A percentile compares a stretch with the other conserved stretches of the same genome.
Conservation (phyloP, 306 rosid genomes). For the Lablab purpureus region DNA sequence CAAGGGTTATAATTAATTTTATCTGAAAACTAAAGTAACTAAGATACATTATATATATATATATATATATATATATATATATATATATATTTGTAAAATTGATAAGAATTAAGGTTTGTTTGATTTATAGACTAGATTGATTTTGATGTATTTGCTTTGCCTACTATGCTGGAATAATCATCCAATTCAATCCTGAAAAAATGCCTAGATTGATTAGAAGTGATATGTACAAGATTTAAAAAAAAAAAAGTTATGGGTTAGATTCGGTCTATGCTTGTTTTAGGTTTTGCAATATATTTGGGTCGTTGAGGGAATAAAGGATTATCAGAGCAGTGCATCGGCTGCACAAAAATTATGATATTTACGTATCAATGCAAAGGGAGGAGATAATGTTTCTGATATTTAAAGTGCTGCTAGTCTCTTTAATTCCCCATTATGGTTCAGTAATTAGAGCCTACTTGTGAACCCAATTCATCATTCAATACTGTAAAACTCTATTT, state of each 20-base stretch:
- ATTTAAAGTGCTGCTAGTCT: neutral
- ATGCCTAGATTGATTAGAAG: neutral
- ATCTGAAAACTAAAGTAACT: too few relatives aligned
- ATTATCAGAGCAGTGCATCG: neutral
- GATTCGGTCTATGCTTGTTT: neutral
- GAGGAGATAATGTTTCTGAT: constrained; percentile 1
- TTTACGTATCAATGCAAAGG: neutral
- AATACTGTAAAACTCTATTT: neutral
- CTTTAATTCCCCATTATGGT: neutral
- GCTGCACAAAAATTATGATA: neutral
- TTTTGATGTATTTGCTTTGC: neutral
- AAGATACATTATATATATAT: neutral
- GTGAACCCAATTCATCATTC: neutral
- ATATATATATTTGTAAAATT: neutral
- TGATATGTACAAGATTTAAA: neutral
- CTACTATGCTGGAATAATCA: neutral
- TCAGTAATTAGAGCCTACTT: constrained; percentile 8
- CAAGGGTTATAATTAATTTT: too few relatives aligned
- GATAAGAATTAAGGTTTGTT: neutral
- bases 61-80: too few relatives aligned
- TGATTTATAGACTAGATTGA: neutral
- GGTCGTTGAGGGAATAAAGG: neutral
- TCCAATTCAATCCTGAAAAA: neutral
- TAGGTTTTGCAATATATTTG: neutral
- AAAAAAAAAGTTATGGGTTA: neutral